Evolutionary conservation across 2,329 filamentous ascomycete species (phyloP).

Genomic region (Aspergillus sergii): DNA sequence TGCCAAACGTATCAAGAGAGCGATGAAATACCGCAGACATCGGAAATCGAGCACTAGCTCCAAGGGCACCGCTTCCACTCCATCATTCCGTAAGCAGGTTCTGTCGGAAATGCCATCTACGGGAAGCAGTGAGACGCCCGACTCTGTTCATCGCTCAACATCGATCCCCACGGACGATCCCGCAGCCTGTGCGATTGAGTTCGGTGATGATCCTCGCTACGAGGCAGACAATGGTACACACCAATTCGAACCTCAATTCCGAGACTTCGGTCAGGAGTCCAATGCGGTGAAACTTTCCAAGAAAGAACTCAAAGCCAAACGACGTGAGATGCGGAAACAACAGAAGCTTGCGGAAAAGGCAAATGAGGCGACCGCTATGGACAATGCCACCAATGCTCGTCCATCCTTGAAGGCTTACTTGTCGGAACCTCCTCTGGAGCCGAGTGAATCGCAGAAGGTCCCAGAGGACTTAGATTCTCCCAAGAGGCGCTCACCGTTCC

Average conservation of each 20-base stretch:
- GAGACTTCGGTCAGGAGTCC: slow-evolving; percentile 32
- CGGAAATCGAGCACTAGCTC: slow-evolving; percentile 78
- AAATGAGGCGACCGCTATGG: slow-evolving; percentile 3
- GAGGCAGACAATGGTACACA: slow-evolving; percentile 30
- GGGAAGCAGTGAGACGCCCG: slow-evolving; percentile 20
- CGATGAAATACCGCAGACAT: slow-evolving; percentile 69
- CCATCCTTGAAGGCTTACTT: slow-evolving; percentile 21
- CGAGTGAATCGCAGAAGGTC: neutral
- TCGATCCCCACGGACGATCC: slow-evolving; percentile 25
- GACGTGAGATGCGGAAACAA: slow-evolving; percentile 27
- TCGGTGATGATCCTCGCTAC: slow-evolving; percentile 32
- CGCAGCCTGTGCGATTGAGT: slow-evolving; percentile 26
- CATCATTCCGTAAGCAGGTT: slow-evolving; percentile 27
- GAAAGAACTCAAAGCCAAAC: slow-evolving; percentile 18
- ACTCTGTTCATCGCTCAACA: slow-evolving; percentile 26
- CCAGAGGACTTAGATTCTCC: slow-evolving; percentile 20
- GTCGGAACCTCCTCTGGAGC: slow-evolving; percentile 12
- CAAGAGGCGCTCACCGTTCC: slow-evolving; percentile 32
- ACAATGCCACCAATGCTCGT: neutral
- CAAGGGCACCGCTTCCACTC: slow-evolving; percentile 45
- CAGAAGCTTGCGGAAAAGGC: slow-evolving; percentile 21
- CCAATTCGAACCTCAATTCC: slow-evolving; percentile 26
- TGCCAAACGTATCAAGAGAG: slow-evolving; percentile 73
- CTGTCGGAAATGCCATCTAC: slow-evolving; percentile 18
- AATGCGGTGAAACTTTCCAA: slow-evolving; percentile 18